Evolutionary conservation across 768 basidiomycete species (phyloP).

Genomic region (Lactarius akahatsu): DNA sequence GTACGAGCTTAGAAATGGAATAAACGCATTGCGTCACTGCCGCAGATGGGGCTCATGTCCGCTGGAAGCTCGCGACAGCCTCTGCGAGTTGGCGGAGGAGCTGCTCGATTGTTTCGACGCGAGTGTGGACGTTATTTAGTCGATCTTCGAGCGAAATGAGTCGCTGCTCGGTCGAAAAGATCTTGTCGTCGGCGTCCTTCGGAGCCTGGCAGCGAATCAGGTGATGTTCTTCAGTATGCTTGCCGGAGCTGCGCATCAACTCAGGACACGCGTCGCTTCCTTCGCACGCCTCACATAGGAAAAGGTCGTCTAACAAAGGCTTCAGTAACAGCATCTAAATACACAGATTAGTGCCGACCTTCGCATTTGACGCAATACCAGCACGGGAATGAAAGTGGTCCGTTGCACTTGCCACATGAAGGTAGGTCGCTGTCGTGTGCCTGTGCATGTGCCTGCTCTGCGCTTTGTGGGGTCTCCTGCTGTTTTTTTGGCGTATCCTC

Average conservation of each 20-base stretch:
- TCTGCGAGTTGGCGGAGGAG: constrained; percentile 5
- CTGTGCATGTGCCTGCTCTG: constrained; percentile 4
- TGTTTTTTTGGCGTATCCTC: background rate
- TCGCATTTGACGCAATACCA: constrained; percentile 12
- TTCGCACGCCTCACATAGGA: constrained; percentile 30
- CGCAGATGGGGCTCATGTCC: background rate
- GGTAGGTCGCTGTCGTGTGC: constrained; percentile 29
- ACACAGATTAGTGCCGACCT: background rate
- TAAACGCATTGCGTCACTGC: background rate
- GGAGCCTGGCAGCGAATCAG: constrained; percentile 21
- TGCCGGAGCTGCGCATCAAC: constrained; percentile 9
- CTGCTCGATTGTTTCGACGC: constrained; percentile 4
- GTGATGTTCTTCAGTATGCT: constrained; percentile 14
- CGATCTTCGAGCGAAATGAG: constrained; percentile 7
- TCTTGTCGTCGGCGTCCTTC: background rate
- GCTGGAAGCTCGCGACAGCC: background rate
- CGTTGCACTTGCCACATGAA: constrained; percentile 31
- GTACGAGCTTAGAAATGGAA: background rate
- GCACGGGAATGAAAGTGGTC: constrained; percentile 14
- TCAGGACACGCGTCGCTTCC: constrained; percentile 2
- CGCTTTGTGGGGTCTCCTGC: background rate
- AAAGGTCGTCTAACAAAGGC: constrained; percentile 6
- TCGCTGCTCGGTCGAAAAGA: constrained; percentile 1
- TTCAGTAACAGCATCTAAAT: background rate
- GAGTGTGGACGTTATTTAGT: constrained; percentile 4